Conservation (phyloP, 441 rosid species). For the Bocquillonia castaneifolia region DNA sequence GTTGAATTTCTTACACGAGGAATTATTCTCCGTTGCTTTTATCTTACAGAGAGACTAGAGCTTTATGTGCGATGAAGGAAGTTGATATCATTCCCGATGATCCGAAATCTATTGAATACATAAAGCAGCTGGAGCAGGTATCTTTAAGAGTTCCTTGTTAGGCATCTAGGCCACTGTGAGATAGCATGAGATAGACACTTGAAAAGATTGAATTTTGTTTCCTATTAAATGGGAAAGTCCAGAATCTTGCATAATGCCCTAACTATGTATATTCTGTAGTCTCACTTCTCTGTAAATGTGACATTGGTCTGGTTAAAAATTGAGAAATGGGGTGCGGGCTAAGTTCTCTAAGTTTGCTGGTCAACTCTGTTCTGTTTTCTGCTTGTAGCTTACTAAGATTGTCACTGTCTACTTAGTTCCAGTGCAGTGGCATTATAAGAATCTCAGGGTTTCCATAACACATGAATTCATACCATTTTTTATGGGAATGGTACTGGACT, state of each 20-base stretch:
- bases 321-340: neutral
- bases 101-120: conserved; percentile 72
- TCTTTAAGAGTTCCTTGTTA: conserved; percentile 4
- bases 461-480: neutral
- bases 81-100: conserved; percentile 78
- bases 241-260: neutral
- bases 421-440: neutral
- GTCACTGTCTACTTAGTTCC: neutral
- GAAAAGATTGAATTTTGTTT: neutral
- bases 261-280: neutral
- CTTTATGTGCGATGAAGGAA: conserved; percentile 90
- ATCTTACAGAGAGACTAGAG: conserved; percentile 69
- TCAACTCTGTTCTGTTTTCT: neutral
- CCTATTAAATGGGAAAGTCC: neutral
- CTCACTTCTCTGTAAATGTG: neutral
- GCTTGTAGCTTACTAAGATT: neutral
- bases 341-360: neutral
- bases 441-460: conserved; percentile 6
- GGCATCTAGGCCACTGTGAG: conserved; percentile 6
- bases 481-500: neutral
- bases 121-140: conserved; percentile 90
- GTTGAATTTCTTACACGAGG: neutral
- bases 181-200: neutral
- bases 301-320: neutral
- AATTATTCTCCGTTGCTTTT: conserved; percentile 5